Percentiles rank a stretch among this genome's conserved stretches.
phyloP scores from a whole-genome alignment of 176 grass and related monocot genomes.

The Juncus inflexus region DNA sequence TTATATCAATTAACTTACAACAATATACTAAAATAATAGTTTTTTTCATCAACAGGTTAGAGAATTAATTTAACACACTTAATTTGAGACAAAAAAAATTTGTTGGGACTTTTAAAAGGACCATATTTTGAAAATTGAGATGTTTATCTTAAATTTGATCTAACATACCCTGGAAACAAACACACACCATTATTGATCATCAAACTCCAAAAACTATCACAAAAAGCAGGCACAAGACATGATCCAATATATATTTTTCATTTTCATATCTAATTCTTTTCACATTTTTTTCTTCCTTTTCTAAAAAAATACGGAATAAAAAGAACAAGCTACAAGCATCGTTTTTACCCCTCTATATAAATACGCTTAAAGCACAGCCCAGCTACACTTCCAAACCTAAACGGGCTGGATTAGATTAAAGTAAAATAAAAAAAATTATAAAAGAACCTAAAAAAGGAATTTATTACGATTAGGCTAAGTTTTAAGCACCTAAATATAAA shows the following conservation, averaged over 20 bases:
- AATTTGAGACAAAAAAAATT: too few relatives aligned
- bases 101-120: too few relatives aligned
- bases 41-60: too few relatives aligned
- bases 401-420: conserved; percentile 11
- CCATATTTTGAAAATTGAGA: too few relatives aligned
- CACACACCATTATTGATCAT: too few relatives aligned
- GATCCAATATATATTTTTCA: conserved; percentile 7
- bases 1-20: too few relatives aligned
- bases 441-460: not conserved
- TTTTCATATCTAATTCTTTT: conserved; percentile 14
- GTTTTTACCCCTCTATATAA: conserved; percentile 1
- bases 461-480: conserved; percentile 8
- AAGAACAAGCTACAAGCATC: conserved; percentile 16
- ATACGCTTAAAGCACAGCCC: conserved; percentile 12
- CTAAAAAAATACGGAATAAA: conserved; percentile 9
- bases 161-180: too few relatives aligned
- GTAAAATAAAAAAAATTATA: conserved; percentile 6
- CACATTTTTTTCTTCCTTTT: conserved; percentile 17
- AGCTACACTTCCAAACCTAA: not conserved
- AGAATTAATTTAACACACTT: too few relatives aligned
- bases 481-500: conserved; percentile 10
- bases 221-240: not conserved
- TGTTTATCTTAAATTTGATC: too few relatives aligned
- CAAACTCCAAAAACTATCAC: too few relatives aligned
- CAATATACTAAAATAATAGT: too few relatives aligned